A percentile compares a stretch with the other conserved stretches of the same genome.
Evolutionary conservation across 2,329 filamentous ascomycete species (phyloP).

Genomic region (Paecilomyces sp.): DNA sequence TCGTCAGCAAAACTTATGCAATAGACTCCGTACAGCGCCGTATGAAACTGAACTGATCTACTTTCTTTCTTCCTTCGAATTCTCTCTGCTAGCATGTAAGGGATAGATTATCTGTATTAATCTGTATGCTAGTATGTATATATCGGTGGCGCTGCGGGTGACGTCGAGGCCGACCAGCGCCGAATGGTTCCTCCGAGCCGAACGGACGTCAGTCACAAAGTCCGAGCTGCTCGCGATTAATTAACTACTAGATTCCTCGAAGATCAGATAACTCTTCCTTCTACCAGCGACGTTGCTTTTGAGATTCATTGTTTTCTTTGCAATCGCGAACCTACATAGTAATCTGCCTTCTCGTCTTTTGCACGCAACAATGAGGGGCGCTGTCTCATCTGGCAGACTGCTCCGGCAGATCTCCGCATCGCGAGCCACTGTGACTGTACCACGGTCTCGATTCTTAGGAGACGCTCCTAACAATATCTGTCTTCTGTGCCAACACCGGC

Average conservation of each 20-base stretch:
- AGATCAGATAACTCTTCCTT: not conserved
- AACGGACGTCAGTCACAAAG: not conserved
- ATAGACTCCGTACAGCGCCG: too few relatives aligned
- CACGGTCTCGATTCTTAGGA: not conserved
- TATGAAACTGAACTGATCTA: too few relatives aligned
- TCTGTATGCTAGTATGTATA: too few relatives aligned
- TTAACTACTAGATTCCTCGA: not conserved
- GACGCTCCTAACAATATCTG: not conserved
- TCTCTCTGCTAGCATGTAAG: too few relatives aligned
- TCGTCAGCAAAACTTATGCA: too few relatives aligned
- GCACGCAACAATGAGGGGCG: not conserved
- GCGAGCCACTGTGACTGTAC: not conserved
- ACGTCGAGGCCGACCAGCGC: not conserved
- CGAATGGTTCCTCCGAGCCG: not conserved
- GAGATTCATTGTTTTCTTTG: not conserved
- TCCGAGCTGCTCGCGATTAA: not conserved
- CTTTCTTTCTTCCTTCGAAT: too few relatives aligned
- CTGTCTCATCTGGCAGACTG: not conserved
- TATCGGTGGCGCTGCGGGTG: too few relatives aligned
- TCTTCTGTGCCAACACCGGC: slow-evolving; percentile 1
- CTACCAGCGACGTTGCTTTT: not conserved
- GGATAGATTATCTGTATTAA: too few relatives aligned
- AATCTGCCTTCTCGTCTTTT: not conserved
- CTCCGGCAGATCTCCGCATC: not conserved
- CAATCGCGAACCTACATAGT: not conserved